Base-by-base conservation (phyloP, 441 rosid genomes). In the Iberis amara region DNA sequence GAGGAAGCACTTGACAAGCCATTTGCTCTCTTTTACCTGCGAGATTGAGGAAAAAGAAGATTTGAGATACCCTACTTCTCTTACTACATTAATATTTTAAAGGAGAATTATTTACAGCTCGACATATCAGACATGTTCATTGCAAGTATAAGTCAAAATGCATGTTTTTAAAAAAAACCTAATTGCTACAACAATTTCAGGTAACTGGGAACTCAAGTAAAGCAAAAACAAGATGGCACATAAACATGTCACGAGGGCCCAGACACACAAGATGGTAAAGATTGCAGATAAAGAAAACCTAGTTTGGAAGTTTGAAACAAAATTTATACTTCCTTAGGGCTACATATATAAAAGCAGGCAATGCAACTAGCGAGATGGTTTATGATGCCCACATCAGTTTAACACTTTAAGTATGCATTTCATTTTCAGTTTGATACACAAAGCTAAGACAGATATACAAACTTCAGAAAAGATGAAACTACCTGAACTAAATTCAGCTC, bases 21-120 rank as follows among this genome's bases (percentile, higher is more conserved):
- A 94, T 78, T 94, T 94, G 89, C 99, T 94, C 82, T 94, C 99
- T 68, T 89, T 94, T 28, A 94, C 95, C 99, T 94, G 89, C 68
- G 61, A 47, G 26, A 28, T 68, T 52, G 48, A 65, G 52, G 41
- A 64, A 54, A 47, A 6, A 65, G 23, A 6, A 65, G 23, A 39
- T 28, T 36, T 31, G 14, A 46, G 42, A 47, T 47, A 3, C 39
- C 57, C 47, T 39, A 59, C 50, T 47, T 52, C 45, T 46, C 45
- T 39, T 13, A 53, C 36, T 47, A 28, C 57, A 41, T 48, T 35
- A 31, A 27, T 26, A 52, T 12, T 52, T 14, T 37, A 21, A 39
- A 52, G 31, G 55, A 58, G 15, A 36, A 59, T n/a, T 45, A 52
- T 33, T 23, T 39, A 24, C 12, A 39, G 42, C 15, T 30, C 8